Base-by-base conservation (phyloP, 257 asterid genomes). In the Solanum etuberosum region DNA sequence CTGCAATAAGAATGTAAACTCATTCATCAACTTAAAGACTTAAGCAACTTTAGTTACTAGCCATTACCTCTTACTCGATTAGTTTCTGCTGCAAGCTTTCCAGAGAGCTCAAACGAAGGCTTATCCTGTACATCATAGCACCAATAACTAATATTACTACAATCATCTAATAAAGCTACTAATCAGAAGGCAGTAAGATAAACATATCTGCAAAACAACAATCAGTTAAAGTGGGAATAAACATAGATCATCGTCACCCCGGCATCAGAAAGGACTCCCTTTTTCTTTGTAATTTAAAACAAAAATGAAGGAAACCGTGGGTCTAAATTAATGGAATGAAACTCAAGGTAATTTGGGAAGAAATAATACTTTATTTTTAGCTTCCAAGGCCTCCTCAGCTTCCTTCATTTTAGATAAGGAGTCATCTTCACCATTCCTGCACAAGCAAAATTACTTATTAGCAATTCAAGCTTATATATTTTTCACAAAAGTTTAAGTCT, bases 61-160 rank as follows among this genome's bases (percentile, higher is more conserved):
- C 63, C 61, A 77, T 91, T 86, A 97, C 99, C 99, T 95, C 94
- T 95, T 29, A 92, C 92, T 85, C 98, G 92, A 90, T 97, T 97
- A 88, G 99, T 97, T 91, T 97, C 99, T 15, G 93, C 99, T 35
- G 99, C 99, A 91, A 97, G 99, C 91, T 97, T 97, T 86, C 99
- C 99, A 86, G 99, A 97, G 86, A 97, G 94, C 96, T 96, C 99
- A 92, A 97, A 97, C 27, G 98, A 96, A 86, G 99, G 99, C 86
- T 96, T 95, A 88, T 93, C 93, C 99, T 96, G 97, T 89, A 91
- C 87, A 88, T 68, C n/a, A 89, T n/a, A 82, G 85, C 29, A 77
- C 48, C 85, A 59, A 71, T 21, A 18, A 86, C 59, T 65, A 38
- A 38, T 20, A 38, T 48, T 71, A 78, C 38, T 27, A 78, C 84